Base-by-base conservation (phyloP, 306 rosid species). In the Casuarina glauca region DNA sequence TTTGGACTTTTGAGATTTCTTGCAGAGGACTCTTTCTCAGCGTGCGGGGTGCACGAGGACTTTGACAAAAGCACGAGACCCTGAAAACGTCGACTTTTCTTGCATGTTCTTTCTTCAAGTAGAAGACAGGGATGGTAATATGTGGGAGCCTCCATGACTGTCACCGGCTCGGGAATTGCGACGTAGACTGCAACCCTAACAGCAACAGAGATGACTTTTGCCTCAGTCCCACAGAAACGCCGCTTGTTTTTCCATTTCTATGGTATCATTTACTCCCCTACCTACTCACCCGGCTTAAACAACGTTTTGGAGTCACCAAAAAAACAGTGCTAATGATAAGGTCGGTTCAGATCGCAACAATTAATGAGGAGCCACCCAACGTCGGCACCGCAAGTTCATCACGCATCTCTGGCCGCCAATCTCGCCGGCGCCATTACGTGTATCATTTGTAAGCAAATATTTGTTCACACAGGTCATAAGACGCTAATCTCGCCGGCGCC, bases 401-500 rank as follows among this genome's bases (percentile, higher is more conserved):
- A 39, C 64, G 64, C 75, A 74, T 72, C 73, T 74, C 55, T 72
- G 70, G 81, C 85, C 88, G 76, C 76, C 73, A 79, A 64, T 81
- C 84, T 81, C 84, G 89, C 79, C 87, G 87, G 81, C 66, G 78
- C 82, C 80, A 66, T 62, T 69, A 16, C 78, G 54, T 54, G 62
- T 69, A 51, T 64, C 77, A 73, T 42, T 72, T 73, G 74, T 45
- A 70, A 82, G 46, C 77, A 74, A 76, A 66, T 67, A 39, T 46
- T 50, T 74, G 81, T 89, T 82, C 76, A 69, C 73, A 76, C 87
- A 26, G 32, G 32, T 26, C 32, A 26, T 26, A 26, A 26, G 32
- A 26, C 88, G 76, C 76, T 75, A 79, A 64, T 81, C 84, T 81
- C 84, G 89, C 79, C 87, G 87, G 81, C 66, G 78, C 82, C 80